Percentiles rank a stretch among this genome's conserved stretches.
These are phyloP conservation scores for Neckera pumila DNA, from an alignment of 225 moss, liverwort and hornwort species.

Conservation along the genomic window DNA sequence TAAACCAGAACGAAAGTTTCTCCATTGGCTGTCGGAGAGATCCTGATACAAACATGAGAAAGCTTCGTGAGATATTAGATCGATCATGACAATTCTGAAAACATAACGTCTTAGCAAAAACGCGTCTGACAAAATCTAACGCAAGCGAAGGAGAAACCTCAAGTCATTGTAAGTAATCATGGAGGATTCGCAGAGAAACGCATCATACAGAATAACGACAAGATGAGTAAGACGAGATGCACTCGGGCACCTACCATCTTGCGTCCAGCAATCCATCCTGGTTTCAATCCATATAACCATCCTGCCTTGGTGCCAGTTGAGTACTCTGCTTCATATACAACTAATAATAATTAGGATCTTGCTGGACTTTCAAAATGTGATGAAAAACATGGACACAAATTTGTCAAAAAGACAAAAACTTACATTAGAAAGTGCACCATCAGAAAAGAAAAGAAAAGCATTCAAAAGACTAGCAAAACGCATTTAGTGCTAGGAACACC, in stretches of 20 bases:
- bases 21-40: constrained; percentile 78
- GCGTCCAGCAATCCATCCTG: constrained; percentile 31
- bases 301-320: constrained; percentile 18
- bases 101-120: background rate
- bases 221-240: background rate
- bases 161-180: background rate
- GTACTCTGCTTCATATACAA: constrained; percentile 17
- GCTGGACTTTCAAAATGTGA: background rate
- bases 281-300: constrained; percentile 27
- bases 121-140: background rate
- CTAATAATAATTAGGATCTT: background rate
- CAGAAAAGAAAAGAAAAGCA: background rate
- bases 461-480: background rate
- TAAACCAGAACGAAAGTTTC: constrained; percentile 68
- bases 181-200: background rate
- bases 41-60: constrained; percentile 31
- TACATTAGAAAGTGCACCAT: background rate
- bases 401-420: background rate
- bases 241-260: constrained; percentile 10
- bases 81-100: background rate
- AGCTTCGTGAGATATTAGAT: background rate
- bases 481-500: background rate
- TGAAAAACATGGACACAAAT: background rate
- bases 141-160: background rate
- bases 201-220: background rate